These are phyloP conservation scores for Echites panduratus DNA, from an alignment of 257 asterid genomes.

Conservation along the genomic window DNA sequence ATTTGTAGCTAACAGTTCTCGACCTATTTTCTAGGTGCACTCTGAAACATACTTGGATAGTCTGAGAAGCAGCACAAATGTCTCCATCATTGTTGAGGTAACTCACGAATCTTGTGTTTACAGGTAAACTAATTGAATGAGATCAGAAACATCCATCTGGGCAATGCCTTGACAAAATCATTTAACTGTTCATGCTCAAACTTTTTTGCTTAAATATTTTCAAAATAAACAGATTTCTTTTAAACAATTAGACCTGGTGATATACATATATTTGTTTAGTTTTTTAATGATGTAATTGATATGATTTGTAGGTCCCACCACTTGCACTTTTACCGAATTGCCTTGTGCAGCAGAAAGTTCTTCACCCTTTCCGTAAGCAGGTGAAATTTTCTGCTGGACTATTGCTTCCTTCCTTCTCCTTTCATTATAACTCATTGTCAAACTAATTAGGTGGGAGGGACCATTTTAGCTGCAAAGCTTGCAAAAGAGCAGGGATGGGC, in stretches of 20 bases:
- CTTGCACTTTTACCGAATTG: conserved; percentile 73
- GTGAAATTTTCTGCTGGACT: conserved; percentile 25
- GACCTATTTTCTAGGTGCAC: conserved; percentile 63
- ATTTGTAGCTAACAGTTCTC: conserved; percentile 8
- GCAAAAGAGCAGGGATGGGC: conserved; percentile 98
- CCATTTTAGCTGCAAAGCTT: conserved; percentile 88
- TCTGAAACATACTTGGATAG: conserved; percentile 69
- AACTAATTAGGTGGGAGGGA: conserved; percentile 77
- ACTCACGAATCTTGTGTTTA: not conserved
- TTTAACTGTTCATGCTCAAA: not conserved
- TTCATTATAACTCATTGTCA: conserved; percentile 5
- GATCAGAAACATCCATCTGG: not conserved
- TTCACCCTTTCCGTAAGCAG: conserved; percentile 87
- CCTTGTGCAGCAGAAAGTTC: conserved; percentile 71
- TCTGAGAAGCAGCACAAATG: conserved; percentile 62
- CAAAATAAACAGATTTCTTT: not conserved
- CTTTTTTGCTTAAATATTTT: not conserved
- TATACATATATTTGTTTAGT: not conserved
- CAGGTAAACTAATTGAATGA: not conserved
- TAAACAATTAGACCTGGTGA: too few relatives aligned
- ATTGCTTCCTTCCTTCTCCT: not conserved
- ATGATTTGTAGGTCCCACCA: conserved; percentile 66
- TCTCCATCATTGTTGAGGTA: conserved; percentile 82
- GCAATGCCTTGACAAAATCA: not conserved
- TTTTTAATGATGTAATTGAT: conserved; percentile 18